Evolutionary conservation across 768 basidiomycete species (phyloP).

Genomic region (Pleurotus eryngii): DNA sequence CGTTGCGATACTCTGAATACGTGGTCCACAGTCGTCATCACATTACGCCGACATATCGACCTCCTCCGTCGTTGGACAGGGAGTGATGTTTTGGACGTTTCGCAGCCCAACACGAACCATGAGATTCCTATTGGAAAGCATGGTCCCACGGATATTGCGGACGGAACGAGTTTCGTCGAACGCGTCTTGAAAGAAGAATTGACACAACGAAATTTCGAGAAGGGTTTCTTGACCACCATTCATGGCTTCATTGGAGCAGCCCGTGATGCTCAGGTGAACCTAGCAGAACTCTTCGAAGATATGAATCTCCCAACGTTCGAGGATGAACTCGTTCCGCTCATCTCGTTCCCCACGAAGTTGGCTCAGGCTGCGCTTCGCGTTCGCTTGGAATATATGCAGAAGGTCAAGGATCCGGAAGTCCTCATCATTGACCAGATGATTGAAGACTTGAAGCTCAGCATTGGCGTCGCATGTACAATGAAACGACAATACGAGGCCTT

Average conservation of each 20-base stretch:
- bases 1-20: constrained; percentile 87
- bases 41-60: constrained; percentile 78
- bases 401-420: constrained; percentile 83
- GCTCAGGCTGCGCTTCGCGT: constrained; percentile 89
- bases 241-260: constrained; percentile 83
- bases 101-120: constrained; percentile 67
- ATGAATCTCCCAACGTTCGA: constrained; percentile 94
- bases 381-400: constrained; percentile 84
- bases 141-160: constrained; percentile 45
- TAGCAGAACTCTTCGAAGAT: constrained; percentile 69
- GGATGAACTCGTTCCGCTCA: constrained; percentile 83
- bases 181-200: constrained; percentile 93
- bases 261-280: constrained; percentile 82
- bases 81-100: constrained; percentile 86
- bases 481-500: constrained; percentile 95
- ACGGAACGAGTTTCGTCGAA: constrained; percentile 88
- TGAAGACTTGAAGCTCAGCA: constrained; percentile 86
- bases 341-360: constrained; percentile 94
- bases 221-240: constrained; percentile 82
- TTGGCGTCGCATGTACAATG: constrained; percentile 91
- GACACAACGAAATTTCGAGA: constrained; percentile 93
- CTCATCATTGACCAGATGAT: constrained; percentile 93
- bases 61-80: constrained; percentile 93
- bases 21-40: constrained; percentile 85
- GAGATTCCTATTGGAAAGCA: constrained; percentile 45